A percentile compares a stretch with the other conserved stretches of the same genome.
These are phyloP conservation scores for Mrakia blollopis DNA, from an alignment of 768 basidiomycete species.

Conservation along the genomic window DNA sequence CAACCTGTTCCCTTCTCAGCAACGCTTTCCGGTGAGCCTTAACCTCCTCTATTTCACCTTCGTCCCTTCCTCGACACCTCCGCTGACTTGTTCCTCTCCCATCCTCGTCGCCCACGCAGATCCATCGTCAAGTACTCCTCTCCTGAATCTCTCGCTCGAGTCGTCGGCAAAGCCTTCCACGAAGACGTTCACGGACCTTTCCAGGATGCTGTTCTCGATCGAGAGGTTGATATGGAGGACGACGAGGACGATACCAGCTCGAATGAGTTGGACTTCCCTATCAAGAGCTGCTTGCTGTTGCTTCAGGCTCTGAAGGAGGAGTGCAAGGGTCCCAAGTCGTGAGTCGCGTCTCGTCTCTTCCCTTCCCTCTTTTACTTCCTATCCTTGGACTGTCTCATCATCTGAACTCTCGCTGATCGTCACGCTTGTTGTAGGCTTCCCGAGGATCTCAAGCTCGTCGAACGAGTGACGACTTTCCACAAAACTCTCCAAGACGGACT, in stretches of 20 bases:
- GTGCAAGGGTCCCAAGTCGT: constrained; percentile 11
- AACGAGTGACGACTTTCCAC: not conserved
- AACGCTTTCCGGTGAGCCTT: constrained; percentile 9
- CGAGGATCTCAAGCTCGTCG: not conserved
- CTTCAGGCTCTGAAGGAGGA: constrained; percentile 20
- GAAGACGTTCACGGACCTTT: constrained; percentile 27
- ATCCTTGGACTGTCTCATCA: not conserved
- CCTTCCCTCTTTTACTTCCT: too few species aligned
- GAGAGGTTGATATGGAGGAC: constrained; percentile 21
- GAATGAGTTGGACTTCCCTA: constrained; percentile 27
- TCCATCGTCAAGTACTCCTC: constrained; percentile 19
- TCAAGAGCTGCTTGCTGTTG: constrained; percentile 20
- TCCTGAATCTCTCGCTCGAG: constrained; percentile 6
- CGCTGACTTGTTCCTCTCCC: not conserved
- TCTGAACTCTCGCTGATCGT: not conserved
- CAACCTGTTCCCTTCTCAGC: constrained; percentile 17
- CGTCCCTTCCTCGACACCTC: not conserved
- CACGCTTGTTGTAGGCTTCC: not conserved
- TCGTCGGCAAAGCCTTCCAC: constrained; percentile 23
- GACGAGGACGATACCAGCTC: constrained; percentile 10
- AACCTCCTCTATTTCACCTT: not conserved
- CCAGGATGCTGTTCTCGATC: constrained; percentile 17
- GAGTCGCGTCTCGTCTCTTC: too few species aligned
- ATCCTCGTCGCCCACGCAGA: not conserved
- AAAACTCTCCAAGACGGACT: constrained; percentile 15